Base-by-base conservation (phyloP, 345 rosid species). In the Hibiscus trionum region DNA sequence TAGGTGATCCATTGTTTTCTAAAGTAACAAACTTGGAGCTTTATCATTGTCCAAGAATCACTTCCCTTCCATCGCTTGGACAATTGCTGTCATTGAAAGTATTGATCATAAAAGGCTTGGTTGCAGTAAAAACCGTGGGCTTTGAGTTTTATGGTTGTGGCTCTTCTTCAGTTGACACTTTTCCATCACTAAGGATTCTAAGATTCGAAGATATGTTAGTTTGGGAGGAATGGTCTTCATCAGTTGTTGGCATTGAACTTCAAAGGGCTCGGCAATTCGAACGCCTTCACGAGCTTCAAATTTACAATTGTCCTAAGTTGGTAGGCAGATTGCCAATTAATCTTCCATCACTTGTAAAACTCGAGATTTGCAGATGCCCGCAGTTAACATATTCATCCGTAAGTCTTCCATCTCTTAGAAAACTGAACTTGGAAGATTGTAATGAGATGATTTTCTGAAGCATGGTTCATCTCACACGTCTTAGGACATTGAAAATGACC, bases 151-250 rank as follows among this genome's bases (percentile, higher is more conserved):
- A 70, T 19, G 77, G 78, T 3, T 27, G 19, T 10, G 31, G 9
- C 61, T 21, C 29, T 12, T 69, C 60, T 12, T 69, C 65, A 0
- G 46, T 12, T 39, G 63, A 56, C 1, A n/a, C 71, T 56, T 79
- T 82, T 61, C 65, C 69, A 27, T 71, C 76, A 21, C 56, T 82
- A 9, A 39, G 67, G 60, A 73, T 11, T 17, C 65, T 82, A 52
- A 8, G 1, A 14, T 66, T 82, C 47, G 59, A 56, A 21, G 46
- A 60, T 6, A 79, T 82, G 82, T 14, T 5, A 2, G 39, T 26
- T 17, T 82, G 78, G 85, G n/a, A 52, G 12, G 77, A 76, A 27
- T 79, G 82, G 85, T 16, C 52, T 61, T 62, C 49, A n/a, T 10
- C 67, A 1, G 15, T 62, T 62, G 67, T 62, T 62, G 67, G 67